Conservation (phyloP, 306 rosid genomes). For the Cyamopsis tetragonoloba region DNA sequence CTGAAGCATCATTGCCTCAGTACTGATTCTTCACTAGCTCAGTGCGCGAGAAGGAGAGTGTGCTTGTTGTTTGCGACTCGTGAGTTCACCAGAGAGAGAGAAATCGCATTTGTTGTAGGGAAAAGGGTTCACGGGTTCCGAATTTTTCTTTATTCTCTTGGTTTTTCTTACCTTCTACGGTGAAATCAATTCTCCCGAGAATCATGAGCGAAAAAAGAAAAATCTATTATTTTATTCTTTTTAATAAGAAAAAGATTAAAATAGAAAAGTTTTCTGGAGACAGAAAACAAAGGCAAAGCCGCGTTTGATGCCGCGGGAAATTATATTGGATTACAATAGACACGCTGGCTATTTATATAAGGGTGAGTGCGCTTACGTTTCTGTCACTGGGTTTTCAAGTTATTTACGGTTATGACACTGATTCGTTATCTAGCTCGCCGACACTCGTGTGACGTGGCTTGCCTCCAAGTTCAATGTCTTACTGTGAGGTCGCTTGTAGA, state of each 20-base stretch:
- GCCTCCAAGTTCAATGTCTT: not conserved
- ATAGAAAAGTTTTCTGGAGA: not conserved
- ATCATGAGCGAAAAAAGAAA: not conserved
- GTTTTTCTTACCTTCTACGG: not conserved
- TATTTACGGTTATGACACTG: slow-evolving; percentile 15
- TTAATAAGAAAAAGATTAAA: not conserved
- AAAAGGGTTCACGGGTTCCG: slow-evolving; percentile 26
- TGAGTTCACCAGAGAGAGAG: not conserved
- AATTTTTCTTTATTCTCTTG: not conserved
- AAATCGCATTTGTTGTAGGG: not conserved
- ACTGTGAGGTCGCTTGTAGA: not conserved
- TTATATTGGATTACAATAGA: not conserved
- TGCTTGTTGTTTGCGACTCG: not conserved
- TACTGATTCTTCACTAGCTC: not conserved
- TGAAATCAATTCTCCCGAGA: slow-evolving; percentile 2
- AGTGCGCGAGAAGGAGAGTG: not conserved
- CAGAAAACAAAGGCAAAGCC: slow-evolving; percentile 35
- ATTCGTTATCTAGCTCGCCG: slow-evolving; percentile 1
- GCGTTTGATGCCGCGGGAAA: slow-evolving; percentile 78
- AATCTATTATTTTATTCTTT: not conserved
- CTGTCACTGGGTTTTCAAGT: not conserved
- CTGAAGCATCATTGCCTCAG: slow-evolving; percentile 25
- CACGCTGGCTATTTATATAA: not conserved
- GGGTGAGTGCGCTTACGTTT: not conserved
- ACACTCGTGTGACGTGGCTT: slow-evolving; percentile 3